Percentiles rank a stretch among this genome's conserved stretches.
These are phyloP conservation scores for Aegilops tauschii DNA, from an alignment of 176 grass and related monocot genomes.

Conservation along the genomic window DNA sequence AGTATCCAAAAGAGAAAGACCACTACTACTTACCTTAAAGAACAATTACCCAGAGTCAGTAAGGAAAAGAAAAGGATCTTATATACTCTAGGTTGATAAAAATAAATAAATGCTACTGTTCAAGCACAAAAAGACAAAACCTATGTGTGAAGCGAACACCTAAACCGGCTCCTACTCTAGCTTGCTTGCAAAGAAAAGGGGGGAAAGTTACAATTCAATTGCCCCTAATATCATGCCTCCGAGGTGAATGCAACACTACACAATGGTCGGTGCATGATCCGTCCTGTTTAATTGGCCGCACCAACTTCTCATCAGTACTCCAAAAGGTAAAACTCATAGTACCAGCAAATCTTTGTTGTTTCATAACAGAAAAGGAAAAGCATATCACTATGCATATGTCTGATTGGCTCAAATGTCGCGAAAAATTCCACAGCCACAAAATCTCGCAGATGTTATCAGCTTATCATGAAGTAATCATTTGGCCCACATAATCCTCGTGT, in stretches of 20 bases:
- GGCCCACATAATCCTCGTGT: slow-evolving; percentile 15
- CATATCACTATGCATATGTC: too few species aligned
- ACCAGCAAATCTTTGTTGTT: background rate
- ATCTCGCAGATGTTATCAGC: background rate
- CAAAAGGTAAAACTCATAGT: slow-evolving; percentile 17
- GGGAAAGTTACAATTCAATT: slow-evolving; percentile 33
- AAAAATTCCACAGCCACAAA: background rate
- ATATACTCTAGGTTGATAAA: background rate
- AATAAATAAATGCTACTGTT: slow-evolving; percentile 7
- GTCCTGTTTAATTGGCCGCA: slow-evolving; percentile 12
- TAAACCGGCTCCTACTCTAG: slow-evolving; percentile 11
- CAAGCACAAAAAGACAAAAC: slow-evolving; percentile 14
- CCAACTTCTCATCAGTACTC: background rate
- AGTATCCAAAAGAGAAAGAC: too few species aligned
- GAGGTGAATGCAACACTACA: background rate
- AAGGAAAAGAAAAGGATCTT: background rate
- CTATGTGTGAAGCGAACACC: background rate
- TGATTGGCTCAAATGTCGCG: too few species aligned
- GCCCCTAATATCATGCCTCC: background rate
- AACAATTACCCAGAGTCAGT: background rate
- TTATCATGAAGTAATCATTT: slow-evolving; percentile 2
- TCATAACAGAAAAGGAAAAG: too few species aligned
- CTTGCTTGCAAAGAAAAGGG: slow-evolving; percentile 37
- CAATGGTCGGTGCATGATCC: slow-evolving; percentile 15
- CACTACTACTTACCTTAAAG: too few species aligned